phyloP scores from a whole-genome alignment of 2,329 filamentous ascomycete genomes.

The Colletotrichum sp. region DNA sequence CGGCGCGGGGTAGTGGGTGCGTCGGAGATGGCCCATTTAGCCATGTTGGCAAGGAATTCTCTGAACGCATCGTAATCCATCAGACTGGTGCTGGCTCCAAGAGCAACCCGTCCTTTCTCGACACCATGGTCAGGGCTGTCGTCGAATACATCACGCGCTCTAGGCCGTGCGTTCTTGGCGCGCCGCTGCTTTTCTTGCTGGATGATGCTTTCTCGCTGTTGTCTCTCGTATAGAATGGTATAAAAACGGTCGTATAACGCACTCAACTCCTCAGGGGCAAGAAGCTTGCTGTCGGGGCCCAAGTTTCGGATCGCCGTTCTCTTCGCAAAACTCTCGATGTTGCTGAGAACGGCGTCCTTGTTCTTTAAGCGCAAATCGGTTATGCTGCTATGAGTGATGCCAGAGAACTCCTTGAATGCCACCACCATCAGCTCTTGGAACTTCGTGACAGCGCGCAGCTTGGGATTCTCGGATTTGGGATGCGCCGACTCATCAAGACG shows the following conservation, averaged over 20 bases:
- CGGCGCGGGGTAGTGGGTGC: conserved; percentile 67
- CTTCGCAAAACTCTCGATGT: conserved; percentile 97
- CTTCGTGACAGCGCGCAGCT: conserved; percentile 88
- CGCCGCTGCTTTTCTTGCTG: conserved; percentile 76
- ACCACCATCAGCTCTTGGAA: conserved; percentile 99
- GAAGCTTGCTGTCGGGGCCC: conserved; percentile 91
- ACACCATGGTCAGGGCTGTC: conserved; percentile 56
- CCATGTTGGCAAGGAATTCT: conserved; percentile 88
- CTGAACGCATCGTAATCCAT: conserved; percentile 99
- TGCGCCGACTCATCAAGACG: conserved; percentile 94
- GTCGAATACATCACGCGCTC: conserved; percentile 40
- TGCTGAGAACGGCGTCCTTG: conserved; percentile 92
- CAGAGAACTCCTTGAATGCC: conserved; percentile 97
- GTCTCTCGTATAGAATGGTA: conserved; percentile 86
- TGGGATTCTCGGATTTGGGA: conserved; percentile 93
- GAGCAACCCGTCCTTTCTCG: conserved; percentile 85
- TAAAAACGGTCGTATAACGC: conserved; percentile 96
- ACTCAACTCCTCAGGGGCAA: conserved; percentile 85
- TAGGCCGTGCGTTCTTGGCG: conserved; percentile 66
- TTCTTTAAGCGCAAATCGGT: conserved; percentile 89
- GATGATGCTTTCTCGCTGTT: conserved; percentile 80
- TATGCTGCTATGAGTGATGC: conserved; percentile 92
- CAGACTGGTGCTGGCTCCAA: conserved; percentile 86
- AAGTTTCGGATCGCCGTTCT: conserved; percentile 95
- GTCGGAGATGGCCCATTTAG: conserved; percentile 93